Evolutionary conservation across 2,329 filamentous ascomycete species (phyloP).

Genomic region (Tolypocladium nubicola): DNA sequence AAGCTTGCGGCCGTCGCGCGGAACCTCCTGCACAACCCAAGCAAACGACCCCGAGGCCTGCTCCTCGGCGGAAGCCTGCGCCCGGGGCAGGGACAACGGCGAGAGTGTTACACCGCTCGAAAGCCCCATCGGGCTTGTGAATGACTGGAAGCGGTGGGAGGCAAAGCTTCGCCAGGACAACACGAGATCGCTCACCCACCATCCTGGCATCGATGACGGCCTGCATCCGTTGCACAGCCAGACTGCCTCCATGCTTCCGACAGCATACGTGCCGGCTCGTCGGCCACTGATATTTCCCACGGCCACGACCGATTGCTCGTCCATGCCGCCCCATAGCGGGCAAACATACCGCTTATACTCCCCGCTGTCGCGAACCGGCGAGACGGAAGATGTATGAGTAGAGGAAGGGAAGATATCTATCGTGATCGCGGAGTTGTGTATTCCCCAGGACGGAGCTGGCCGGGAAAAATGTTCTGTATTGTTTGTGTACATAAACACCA

Average conservation of each 20-base stretch:
- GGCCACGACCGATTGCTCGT: not conserved
- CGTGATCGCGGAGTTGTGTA: not conserved
- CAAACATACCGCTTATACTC: not conserved
- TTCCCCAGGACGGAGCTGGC: not conserved
- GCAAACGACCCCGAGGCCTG: not conserved
- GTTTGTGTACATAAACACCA: not conserved
- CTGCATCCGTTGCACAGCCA: not conserved
- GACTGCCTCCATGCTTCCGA: not conserved
- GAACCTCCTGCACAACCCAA: not conserved
- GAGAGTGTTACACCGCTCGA: not conserved
- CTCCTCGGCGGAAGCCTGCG: not conserved
- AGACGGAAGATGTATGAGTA: not conserved
- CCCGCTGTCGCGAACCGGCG: not conserved
- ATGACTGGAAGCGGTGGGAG: slow-evolving; percentile 30
- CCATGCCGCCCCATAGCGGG: not conserved
- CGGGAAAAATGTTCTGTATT: not conserved
- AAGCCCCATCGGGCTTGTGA: slow-evolving; percentile 10
- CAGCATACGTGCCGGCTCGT: not conserved
- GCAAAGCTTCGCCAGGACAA: slow-evolving; percentile 19
- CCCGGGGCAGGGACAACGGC: not conserved
- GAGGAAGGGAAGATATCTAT: not conserved
- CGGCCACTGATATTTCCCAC: not conserved
- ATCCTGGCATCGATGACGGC: slow-evolving; percentile 14
- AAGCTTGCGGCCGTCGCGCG: not conserved
- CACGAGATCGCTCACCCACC: slow-evolving; percentile 14